phyloP scores from a whole-genome alignment of 2,329 filamentous ascomycete genomes.

The Biscogniauxia sp. region DNA sequence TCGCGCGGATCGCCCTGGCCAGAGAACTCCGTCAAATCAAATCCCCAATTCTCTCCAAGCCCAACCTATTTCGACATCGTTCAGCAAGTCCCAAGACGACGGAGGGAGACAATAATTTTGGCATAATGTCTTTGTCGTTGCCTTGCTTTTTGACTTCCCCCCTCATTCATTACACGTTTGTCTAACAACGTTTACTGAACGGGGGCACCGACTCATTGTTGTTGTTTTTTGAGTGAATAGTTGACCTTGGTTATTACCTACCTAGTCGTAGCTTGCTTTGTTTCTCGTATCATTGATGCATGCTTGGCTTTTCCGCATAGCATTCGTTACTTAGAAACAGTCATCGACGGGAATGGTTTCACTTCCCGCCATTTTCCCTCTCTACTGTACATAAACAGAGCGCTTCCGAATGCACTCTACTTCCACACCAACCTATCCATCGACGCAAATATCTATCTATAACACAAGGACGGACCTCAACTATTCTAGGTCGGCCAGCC shows the following conservation, averaged over 20 bases:
- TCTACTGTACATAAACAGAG: too few relatives aligned
- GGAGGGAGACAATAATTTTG: not conserved
- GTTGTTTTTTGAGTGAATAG: not conserved
- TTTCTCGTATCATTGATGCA: not conserved
- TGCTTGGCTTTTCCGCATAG: not conserved
- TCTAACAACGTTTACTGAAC: not conserved
- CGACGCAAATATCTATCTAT: not conserved
- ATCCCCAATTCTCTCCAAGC: not conserved
- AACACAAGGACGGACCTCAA: not conserved
- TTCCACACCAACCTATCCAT: not conserved
- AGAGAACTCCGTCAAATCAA: not conserved
- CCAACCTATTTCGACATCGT: not conserved
- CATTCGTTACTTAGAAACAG: not conserved
- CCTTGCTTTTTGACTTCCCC: not conserved
- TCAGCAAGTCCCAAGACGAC: not conserved
- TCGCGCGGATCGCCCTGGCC: not conserved
- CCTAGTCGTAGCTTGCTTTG: not conserved
- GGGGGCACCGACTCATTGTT: not conserved
- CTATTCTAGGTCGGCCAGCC: slow-evolving; percentile 8
- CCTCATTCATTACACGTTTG: not conserved
- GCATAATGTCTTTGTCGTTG: not conserved
- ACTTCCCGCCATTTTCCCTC: too few relatives aligned
- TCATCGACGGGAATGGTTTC: too few relatives aligned
- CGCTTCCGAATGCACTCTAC: not conserved
- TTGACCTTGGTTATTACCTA: too few relatives aligned